Evolutionary conservation across 2,329 filamentous ascomycete genomes (phyloP).

Genomic region (Phialemoniopsis sp.): DNA sequence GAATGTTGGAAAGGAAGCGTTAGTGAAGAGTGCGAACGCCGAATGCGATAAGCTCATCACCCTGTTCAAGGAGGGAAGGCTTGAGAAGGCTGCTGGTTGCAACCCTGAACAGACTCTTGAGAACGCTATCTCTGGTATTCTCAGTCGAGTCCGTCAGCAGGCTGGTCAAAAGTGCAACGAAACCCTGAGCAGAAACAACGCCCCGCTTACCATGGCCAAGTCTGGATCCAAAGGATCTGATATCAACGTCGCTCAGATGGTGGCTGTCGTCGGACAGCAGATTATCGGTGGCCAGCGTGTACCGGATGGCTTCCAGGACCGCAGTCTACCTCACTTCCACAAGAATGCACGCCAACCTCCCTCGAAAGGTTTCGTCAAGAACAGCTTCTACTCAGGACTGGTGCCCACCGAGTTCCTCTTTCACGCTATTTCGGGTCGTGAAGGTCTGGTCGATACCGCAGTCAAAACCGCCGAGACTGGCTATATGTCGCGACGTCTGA

Average conservation of each 20-base stretch:
- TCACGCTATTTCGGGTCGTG: slow-evolving; percentile 96
- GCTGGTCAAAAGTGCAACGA: slow-evolving; percentile 89
- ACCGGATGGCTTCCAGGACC: slow-evolving; percentile 91
- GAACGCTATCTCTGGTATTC: slow-evolving; percentile 82
- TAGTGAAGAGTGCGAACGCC: slow-evolving; percentile 75
- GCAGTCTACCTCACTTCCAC: slow-evolving; percentile 90
- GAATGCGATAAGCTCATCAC: slow-evolving; percentile 81
- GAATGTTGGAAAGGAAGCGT: slow-evolving; percentile 65
- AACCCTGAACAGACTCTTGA: slow-evolving; percentile 91
- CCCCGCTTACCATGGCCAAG: slow-evolving; percentile 93
- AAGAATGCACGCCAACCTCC: slow-evolving; percentile 91
- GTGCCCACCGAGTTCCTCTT: slow-evolving; percentile 93
- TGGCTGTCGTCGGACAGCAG: slow-evolving; percentile 93
- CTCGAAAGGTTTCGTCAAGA: slow-evolving; percentile 93
- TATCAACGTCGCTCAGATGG: slow-evolving; percentile 99
- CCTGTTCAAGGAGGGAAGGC: slow-evolving; percentile 72
- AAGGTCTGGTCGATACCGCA: slow-evolving; percentile 96
- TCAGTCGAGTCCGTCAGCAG: slow-evolving; percentile 86
- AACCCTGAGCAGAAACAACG: slow-evolving; percentile 85
- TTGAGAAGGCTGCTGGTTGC: slow-evolving; percentile 84
- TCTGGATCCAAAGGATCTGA: slow-evolving; percentile 95
- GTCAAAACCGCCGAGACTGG: slow-evolving; percentile 99
- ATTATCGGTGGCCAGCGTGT: slow-evolving; percentile 95
- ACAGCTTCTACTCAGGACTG: slow-evolving; percentile 94
- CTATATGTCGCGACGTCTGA: slow-evolving; percentile 96